Evolutionary conservation across 2,329 filamentous ascomycete genomes (phyloP), one percentile per base, ranked within the genome.

Genomic region (Penicillium aurantiogriseum): DNA sequence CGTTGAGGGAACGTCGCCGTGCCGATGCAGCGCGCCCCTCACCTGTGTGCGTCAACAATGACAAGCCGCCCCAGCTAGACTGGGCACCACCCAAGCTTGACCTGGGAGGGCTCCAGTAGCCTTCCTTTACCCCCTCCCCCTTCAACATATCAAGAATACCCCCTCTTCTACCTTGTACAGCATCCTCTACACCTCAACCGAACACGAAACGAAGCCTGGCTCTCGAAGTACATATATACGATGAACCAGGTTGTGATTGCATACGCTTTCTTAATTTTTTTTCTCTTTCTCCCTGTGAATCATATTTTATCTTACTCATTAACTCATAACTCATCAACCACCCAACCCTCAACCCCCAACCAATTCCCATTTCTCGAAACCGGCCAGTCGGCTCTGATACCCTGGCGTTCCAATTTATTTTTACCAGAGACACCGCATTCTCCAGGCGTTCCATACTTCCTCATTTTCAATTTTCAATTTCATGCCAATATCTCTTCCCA

Each of bases 51-150:
- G 64, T 73, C 33, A 68, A 68, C 19, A 62, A 59, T 31, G 71
- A 75, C 42, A 64, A 64, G 33, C 68, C 74, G 1, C 74, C 74
- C 19, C 70, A 66, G 49, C 61, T 76, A 56, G 69, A 75, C 58
- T 76, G 73, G 74, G 59, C 70, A 33, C 74, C 72, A 7, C 74
- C 74, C 13, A 68, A 74, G 51, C 60, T 76, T 45, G 71, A 75
- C 48, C 56, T 74, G 43, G 66, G 63, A 53, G 64, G 71, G 31
- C 61, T 72, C 21, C 63, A 62, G 21, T 71, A 69, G 59, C 36
- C 13, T 36, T 4, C 33, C 15, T 29, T 17, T n/a, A n/a, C n/a
- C n/a, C n/a, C n/a, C n/a, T 5, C 17, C 21, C 13, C 19, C 11
- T 25, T n/a, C 40, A 21, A 33, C 43, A 5, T 40, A 40, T 21